Evolutionary conservation across 306 rosid genomes (phyloP).

Genomic region (Ziziphus jujuba): DNA sequence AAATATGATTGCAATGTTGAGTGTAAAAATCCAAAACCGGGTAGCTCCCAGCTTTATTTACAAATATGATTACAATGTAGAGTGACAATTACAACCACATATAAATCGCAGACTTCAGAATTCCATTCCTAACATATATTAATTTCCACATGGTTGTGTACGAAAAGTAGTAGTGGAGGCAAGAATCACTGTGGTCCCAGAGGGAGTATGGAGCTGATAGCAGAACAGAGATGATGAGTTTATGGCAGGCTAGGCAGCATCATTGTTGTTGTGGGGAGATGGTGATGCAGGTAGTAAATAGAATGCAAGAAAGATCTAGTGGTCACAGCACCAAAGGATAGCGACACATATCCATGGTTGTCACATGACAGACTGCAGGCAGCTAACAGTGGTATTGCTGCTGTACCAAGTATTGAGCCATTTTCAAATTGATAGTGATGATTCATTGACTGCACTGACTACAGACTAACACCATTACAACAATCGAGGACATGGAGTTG

Average conservation of each 20-base stretch:
- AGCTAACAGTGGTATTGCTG: constrained; percentile 5
- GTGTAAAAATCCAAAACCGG: not conserved
- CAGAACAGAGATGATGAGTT: not conserved
- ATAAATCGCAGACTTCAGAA: no score
- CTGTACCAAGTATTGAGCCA: not conserved
- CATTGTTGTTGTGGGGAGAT: not conserved
- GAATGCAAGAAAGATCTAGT: not conserved
- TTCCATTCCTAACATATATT: no score
- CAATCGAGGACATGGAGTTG: no score
- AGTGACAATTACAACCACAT: not conserved
- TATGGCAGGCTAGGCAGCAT: constrained; percentile 15
- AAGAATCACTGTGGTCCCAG: not conserved
- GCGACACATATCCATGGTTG: no score
- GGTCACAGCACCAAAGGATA: not conserved
- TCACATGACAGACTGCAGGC: not conserved
- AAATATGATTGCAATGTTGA: not conserved
- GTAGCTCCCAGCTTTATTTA: no score
- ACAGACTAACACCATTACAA: no score
- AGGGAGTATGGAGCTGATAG: not conserved
- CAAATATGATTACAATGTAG: not conserved
- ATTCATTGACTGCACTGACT: no score
- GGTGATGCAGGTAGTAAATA: not conserved
- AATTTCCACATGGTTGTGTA: not conserved
- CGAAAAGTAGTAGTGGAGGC: not conserved
- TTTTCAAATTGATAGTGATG: no score